phyloP scores from a whole-genome alignment of 495 filamentous ascomycete genomes.

The Hypoxylon perforatum region DNA sequence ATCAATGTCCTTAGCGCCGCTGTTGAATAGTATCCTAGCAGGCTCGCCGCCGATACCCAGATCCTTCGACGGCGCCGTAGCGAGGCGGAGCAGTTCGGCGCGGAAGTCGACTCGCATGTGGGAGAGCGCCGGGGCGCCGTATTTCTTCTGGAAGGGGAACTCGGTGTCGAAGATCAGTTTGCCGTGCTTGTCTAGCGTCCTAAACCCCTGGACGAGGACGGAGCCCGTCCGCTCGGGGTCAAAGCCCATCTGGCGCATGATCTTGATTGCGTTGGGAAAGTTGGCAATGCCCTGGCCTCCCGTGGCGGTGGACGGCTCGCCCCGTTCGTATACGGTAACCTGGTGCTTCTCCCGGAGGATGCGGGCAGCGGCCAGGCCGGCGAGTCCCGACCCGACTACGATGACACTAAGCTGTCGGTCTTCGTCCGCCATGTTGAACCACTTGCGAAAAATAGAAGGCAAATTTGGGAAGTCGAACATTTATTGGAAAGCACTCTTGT shows the following conservation, averaged over 20 bases:
- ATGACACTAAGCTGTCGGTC: constrained; percentile 35
- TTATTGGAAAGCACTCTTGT: not conserved
- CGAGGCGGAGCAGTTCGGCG: constrained; percentile 48
- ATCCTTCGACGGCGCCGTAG: constrained; percentile 44
- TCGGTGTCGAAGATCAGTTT: constrained; percentile 45
- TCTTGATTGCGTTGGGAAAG: constrained; percentile 41
- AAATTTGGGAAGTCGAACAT: not conserved
- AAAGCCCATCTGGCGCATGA: constrained; percentile 36
- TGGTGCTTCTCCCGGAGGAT: constrained; percentile 43
- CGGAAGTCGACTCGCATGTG: constrained; percentile 61
- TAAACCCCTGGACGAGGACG: constrained; percentile 28
- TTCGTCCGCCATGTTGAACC: constrained; percentile 21
- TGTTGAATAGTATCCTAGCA: constrained; percentile 45
- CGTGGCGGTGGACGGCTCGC: constrained; percentile 28
- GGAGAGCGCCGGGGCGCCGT: constrained; percentile 51
- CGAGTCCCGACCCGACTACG: constrained; percentile 43
- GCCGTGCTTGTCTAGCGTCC: constrained; percentile 41
- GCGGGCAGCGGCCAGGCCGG: constrained; percentile 39
- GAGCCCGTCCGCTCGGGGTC: constrained; percentile 26
- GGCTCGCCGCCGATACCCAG: constrained; percentile 36
- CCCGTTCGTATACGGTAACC: constrained; percentile 45
- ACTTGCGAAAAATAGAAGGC: not conserved
- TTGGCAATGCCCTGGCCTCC: constrained; percentile 41
- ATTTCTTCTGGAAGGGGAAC: constrained; percentile 48
- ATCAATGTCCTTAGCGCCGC: constrained; percentile 50